Conservation (phyloP, 2,329 filamentous ascomycete genomes). For the Trichoderma endophyticum region DNA sequence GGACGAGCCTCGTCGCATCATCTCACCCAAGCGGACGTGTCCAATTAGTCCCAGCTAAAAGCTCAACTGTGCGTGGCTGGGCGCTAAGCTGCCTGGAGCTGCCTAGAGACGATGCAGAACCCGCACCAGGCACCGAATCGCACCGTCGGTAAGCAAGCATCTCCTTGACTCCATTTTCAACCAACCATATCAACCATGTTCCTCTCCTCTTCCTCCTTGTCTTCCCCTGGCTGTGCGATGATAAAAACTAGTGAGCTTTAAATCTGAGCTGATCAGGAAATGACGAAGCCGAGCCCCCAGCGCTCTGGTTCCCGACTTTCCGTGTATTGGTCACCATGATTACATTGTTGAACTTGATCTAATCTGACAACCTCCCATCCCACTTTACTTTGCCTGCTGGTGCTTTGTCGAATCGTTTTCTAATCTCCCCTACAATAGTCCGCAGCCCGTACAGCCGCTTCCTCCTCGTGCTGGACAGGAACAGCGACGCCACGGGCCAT, state of each 20-base stretch:
- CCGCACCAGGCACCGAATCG: slow-evolving; percentile 5
- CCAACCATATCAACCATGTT: neutral
- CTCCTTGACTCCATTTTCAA: neutral
- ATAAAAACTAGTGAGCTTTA: slow-evolving; percentile 36
- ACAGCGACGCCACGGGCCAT: slow-evolving; percentile 72
- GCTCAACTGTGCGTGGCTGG: neutral
- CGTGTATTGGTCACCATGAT: slow-evolving; percentile 31
- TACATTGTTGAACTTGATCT: slow-evolving; percentile 57
- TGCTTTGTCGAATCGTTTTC: slow-evolving; percentile 29
- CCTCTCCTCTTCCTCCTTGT: no score
- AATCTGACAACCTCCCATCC: slow-evolving; percentile 50
- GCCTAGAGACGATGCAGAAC: slow-evolving; percentile 1
- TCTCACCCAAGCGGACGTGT: neutral
- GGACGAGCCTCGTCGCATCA: neutral
- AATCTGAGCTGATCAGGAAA: slow-evolving; percentile 34
- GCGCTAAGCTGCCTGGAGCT: slow-evolving; percentile 5
- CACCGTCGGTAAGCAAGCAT: neutral
- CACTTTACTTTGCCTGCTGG: slow-evolving; percentile 20
- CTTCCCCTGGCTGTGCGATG: slow-evolving; percentile 34
- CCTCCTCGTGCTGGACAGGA: slow-evolving; percentile 48
- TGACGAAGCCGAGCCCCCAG: slow-evolving; percentile 48
- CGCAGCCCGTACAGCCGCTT: slow-evolving; percentile 52
- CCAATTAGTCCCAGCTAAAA: neutral
- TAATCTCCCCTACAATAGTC: slow-evolving; percentile 39
- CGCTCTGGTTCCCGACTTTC: slow-evolving; percentile 45